A percentile compares a stretch with the other conserved stretches of the same genome.
These are phyloP conservation scores for Rhynchosporium graminicola DNA, from an alignment of 2,329 filamentous ascomycete genomes.

Conservation along the genomic window DNA sequence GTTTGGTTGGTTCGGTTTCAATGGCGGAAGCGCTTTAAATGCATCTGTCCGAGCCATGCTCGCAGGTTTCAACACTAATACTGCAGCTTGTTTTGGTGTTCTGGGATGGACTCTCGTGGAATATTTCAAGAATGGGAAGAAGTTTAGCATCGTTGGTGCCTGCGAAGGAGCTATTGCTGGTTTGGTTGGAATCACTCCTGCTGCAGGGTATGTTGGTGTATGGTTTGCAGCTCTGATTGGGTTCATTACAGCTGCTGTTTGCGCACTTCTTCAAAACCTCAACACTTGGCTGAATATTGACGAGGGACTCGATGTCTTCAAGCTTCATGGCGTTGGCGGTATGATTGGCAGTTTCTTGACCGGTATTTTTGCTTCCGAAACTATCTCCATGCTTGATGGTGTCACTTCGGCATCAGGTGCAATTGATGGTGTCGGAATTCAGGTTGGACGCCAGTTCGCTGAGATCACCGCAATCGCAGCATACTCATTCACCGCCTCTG, in stretches of 20 bases:
- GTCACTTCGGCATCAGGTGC: conserved; percentile 46
- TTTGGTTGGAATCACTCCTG: conserved; percentile 59
- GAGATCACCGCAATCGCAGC: conserved; percentile 56
- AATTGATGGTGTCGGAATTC: conserved; percentile 53
- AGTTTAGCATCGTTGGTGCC: conserved; percentile 54
- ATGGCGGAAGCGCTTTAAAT: conserved; percentile 53
- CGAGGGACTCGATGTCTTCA: conserved; percentile 61
- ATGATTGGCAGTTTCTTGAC: conserved; percentile 58
- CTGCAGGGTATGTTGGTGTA: conserved; percentile 56
- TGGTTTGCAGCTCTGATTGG: conserved; percentile 55
- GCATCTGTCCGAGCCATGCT: conserved; percentile 54
- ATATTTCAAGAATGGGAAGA: conserved; percentile 48
- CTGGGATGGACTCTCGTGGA: conserved; percentile 56
- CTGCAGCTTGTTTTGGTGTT: conserved; percentile 55
- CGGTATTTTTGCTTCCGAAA: conserved; percentile 54
- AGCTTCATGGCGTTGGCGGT: conserved; percentile 60
- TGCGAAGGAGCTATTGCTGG: conserved; percentile 57
- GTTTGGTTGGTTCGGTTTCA: conserved; percentile 61
- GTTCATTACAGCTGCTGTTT: conserved; percentile 50
- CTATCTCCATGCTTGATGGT: conserved; percentile 53
- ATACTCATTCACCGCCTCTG: conserved; percentile 56
- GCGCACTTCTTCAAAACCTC: conserved; percentile 49
- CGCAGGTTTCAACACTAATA: conserved; percentile 60
- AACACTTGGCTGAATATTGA: conserved; percentile 57
- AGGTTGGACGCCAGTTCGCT: conserved; percentile 58